These are phyloP conservation scores for Thraustotheca clavata DNA, from an alignment of 352 stramenopile genomes.

Conservation along the genomic window DNA sequence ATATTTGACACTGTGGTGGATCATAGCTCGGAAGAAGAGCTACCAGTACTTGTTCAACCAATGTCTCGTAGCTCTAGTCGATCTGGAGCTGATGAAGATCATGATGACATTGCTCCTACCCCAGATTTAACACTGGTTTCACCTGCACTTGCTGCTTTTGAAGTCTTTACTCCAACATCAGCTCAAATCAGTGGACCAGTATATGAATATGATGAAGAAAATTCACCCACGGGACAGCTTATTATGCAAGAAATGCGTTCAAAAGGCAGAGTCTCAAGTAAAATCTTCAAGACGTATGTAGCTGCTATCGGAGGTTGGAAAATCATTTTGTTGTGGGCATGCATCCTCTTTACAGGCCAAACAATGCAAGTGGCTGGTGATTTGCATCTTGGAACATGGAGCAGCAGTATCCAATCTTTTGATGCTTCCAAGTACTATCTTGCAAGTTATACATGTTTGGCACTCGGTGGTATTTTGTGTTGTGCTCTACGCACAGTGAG, in stretches of 20 bases:
- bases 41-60: neutral
- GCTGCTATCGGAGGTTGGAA: neutral
- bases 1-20: neutral
- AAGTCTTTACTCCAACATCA: too few relatives aligned
- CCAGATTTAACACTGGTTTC: neutral
- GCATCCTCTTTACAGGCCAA: neutral
- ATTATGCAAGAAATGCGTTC: slow-evolving; percentile 7
- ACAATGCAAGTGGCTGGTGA: slow-evolving; percentile 16
- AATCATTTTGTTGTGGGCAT: neutral
- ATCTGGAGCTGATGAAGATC: neutral
- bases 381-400: slow-evolving; percentile 3
- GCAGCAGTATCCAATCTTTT: neutral
- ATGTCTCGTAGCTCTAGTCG: neutral
- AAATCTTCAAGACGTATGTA: neutral
- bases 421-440: slow-evolving; percentile 29
- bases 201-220: slow-evolving; percentile 7
- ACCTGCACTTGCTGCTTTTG: neutral
- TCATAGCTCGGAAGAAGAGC: neutral
- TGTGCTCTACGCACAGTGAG: slow-evolving; percentile 48
- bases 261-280: slow-evolving; percentile 1
- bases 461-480: slow-evolving; percentile 39
- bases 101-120: neutral
- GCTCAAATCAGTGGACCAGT: too few relatives aligned
- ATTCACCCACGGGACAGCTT: neutral
- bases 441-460: slow-evolving; percentile 50